These are phyloP conservation scores for Effrenium voratum DNA, from an alignment of 73 alveolate genomes.

Conservation along the genomic window DNA sequence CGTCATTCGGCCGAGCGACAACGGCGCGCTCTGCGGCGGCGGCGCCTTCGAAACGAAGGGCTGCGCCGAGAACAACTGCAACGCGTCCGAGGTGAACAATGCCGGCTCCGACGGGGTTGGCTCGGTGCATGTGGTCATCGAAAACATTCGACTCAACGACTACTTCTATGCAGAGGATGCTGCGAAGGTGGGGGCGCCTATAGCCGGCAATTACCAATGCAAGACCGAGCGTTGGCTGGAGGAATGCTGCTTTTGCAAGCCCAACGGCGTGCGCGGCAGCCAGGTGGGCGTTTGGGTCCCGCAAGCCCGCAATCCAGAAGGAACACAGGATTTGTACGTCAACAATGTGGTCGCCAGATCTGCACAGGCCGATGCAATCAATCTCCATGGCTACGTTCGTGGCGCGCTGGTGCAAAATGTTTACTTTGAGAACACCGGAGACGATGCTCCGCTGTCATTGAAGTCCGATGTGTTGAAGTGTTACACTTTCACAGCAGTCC, in stretches of 20 bases:
- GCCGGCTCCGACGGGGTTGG: slow-evolving; percentile 84
- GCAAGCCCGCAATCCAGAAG: slow-evolving; percentile 3
- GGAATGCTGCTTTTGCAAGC: slow-evolving; percentile 83
- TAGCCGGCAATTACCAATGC: slow-evolving; percentile 59
- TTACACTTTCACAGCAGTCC: too few relatives aligned
- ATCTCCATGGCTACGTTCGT: slow-evolving; percentile 42
- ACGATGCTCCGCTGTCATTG: too few relatives aligned
- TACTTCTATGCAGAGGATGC: slow-evolving; percentile 51
- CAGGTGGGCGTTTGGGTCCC: slow-evolving; percentile 87
- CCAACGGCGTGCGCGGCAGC: slow-evolving; percentile 70
- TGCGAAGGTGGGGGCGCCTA: slow-evolving; percentile 21
- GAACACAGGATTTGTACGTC: background rate
- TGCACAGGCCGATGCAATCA: slow-evolving; percentile 79
- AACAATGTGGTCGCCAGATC: background rate
- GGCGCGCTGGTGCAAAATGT: slow-evolving; percentile 45
- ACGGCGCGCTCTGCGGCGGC: slow-evolving; percentile 86
- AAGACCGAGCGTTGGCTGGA: slow-evolving; percentile 67
- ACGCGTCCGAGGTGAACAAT: slow-evolving; percentile 33
- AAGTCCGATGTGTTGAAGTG: too few relatives aligned
- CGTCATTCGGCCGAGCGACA: slow-evolving; percentile 77
- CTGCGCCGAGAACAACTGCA: slow-evolving; percentile 89
- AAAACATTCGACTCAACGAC: slow-evolving; percentile 62
- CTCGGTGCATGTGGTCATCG: slow-evolving; percentile 4
- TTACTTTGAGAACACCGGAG: too few relatives aligned
- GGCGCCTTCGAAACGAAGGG: slow-evolving; percentile 89